Evolutionary conservation across 345 rosid species (phyloP), one percentile per base, ranked within the genome.

Genomic region (Citrus hindsii): DNA sequence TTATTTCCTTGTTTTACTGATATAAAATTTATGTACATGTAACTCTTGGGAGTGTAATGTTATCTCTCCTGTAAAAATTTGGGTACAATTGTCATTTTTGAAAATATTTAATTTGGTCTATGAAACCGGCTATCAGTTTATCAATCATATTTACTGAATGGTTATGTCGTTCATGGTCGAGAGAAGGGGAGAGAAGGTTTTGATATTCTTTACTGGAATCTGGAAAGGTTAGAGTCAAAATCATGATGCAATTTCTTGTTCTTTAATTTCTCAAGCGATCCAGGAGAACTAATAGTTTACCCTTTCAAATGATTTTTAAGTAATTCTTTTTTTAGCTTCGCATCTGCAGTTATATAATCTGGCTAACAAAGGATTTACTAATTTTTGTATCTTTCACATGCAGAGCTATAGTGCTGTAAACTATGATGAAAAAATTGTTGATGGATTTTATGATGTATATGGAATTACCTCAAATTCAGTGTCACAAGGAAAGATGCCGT

Each of bases 361-460:
- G 37, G 32, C 67, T 73, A 35, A 24, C 35, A 65, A 19, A 12
- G 56, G 12, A 28, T 65, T 48, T 24, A 9, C 65, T 76, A 61
- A 61, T 67, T 77, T 69, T 35, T 22, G 22, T 12, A n/a, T 51
- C 16, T 75, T 40, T 67, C 42, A 42, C 65, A 19, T 85, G 88
- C 92, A 93, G 98, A 93, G 92, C 79, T 92, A 92, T 84, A 93
- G 88, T 88, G 93, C 91, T 37, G 89, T 95, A 82, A 95, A 90
- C 77, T 93, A 93, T 76, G 87, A 89, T 69, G 98, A 95, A 77
- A 95, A 89, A 79, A 90, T 93, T 75, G 81, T 82, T 74, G 95
- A 95, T 92, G 98, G 98, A 40, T 95, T 95, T 75, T 93, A 95
- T 84, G 98, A 93, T 65, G 93, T 91, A 60, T 89, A 88, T 75